phyloP scores from a whole-genome alignment of 192 early-diverging fungal species.

The Kickxella alabastrina region DNA sequence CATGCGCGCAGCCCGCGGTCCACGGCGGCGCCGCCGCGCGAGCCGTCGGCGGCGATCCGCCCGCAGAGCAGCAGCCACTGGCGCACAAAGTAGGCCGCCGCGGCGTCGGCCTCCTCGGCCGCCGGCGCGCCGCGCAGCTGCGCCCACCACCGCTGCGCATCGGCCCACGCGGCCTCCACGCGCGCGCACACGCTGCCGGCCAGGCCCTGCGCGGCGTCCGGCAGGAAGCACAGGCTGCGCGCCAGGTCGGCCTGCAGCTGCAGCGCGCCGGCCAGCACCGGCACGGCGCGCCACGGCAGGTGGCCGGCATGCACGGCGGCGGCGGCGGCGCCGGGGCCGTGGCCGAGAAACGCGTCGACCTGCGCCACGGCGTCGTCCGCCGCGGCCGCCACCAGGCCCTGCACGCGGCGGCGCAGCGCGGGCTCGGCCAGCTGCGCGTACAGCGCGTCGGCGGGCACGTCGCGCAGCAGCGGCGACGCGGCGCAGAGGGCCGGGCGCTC shows the following conservation, averaged over 20 bases:
- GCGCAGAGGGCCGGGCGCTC: not conserved
- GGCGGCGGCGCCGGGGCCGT: constrained; percentile 6
- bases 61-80: constrained; percentile 14
- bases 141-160: constrained; percentile 42
- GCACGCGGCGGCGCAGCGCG: constrained; percentile 17
- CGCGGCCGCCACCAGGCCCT: constrained; percentile 8
- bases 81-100: constrained; percentile 12
- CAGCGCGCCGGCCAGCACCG: not conserved
- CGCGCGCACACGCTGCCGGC: not conserved
- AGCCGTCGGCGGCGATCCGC: constrained; percentile 11
- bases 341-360: constrained; percentile 12
- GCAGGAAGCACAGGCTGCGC: constrained; percentile 18
- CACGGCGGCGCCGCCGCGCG: not conserved
- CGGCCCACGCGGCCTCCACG: constrained; percentile 23
- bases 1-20: constrained; percentile 18
- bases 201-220: constrained; percentile 9
- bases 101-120: constrained; percentile 13
- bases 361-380: constrained; percentile 13
- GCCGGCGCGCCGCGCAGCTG: constrained; percentile 34
- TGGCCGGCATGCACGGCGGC: constrained; percentile 18
- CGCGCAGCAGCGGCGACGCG: not conserved
- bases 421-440: constrained; percentile 24
- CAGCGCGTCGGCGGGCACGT: constrained; percentile 5
- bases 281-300: constrained; percentile 23
- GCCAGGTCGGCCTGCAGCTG: constrained; percentile 5